Percentiles rank a stretch among this genome's conserved stretches.
These are phyloP conservation scores for Serendipita indica DNA, from an alignment of 768 basidiomycete species.

Conservation along the genomic window DNA sequence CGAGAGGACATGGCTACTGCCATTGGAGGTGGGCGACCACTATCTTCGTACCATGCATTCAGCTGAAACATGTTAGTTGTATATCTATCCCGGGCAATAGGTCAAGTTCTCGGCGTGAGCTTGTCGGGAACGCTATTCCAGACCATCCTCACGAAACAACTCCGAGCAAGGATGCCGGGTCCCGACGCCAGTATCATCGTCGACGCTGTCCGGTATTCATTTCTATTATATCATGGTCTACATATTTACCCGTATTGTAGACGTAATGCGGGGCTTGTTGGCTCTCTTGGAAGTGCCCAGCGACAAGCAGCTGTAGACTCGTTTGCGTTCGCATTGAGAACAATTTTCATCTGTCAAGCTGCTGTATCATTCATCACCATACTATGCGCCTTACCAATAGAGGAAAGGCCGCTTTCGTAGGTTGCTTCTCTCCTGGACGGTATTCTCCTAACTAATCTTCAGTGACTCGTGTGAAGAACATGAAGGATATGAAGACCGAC, in stretches of 20 bases:
- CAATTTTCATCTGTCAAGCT: constrained; percentile 69
- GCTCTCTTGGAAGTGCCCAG: constrained; percentile 38
- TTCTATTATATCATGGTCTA: not conserved
- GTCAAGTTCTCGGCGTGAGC: constrained; percentile 91
- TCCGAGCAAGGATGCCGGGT: constrained; percentile 62
- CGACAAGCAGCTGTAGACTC: constrained; percentile 54
- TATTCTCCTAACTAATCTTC: constrained; percentile 14
- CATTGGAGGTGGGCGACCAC: constrained; percentile 58
- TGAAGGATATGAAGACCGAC: constrained; percentile 35
- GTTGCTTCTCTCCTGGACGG: constrained; percentile 15
- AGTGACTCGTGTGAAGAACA: constrained; percentile 53
- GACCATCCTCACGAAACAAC: constrained; percentile 51
- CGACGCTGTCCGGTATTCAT: not conserved
- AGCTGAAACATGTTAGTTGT: constrained; percentile 40
- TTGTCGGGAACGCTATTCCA: constrained; percentile 76
- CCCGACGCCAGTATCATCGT: constrained; percentile 25
- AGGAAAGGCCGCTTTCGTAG: constrained; percentile 52
- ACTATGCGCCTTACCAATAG: constrained; percentile 53
- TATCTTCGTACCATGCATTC: constrained; percentile 14
- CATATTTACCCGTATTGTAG: constrained; percentile 6
- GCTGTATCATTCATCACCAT: constrained; percentile 52
- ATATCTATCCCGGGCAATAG: constrained; percentile 85
- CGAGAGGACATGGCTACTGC: constrained; percentile 77
- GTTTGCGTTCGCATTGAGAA: constrained; percentile 64
- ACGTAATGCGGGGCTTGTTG: constrained; percentile 51